These are phyloP conservation scores for Globisporangium polare DNA, from an alignment of 352 stramenopile species.

Conservation along the genomic window DNA sequence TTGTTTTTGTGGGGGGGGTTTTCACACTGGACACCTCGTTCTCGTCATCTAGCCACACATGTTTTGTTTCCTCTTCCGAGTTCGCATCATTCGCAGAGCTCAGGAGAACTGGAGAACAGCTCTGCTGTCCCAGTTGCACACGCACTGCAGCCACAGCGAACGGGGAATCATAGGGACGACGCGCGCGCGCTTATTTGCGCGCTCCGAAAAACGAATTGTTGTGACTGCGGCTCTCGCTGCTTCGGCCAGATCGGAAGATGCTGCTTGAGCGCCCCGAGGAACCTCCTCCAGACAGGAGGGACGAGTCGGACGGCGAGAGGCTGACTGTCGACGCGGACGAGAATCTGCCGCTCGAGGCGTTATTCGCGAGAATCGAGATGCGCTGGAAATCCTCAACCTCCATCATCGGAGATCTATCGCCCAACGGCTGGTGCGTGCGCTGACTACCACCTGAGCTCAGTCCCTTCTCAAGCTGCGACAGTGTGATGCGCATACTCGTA, in stretches of 20 bases:
- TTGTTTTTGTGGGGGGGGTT: too few relatives aligned
- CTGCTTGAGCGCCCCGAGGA: conserved; percentile 39
- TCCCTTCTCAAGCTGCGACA: conserved; percentile 54
- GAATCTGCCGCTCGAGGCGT: conserved; percentile 31
- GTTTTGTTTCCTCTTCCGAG: neutral
- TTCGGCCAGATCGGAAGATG: conserved; percentile 47
- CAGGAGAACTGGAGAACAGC: neutral
- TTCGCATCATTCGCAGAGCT: neutral
- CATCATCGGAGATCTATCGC: conserved; percentile 36
- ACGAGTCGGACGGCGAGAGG: conserved; percentile 41
- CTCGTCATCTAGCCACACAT: conserved; percentile 5
- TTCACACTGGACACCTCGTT: conserved; percentile 4
- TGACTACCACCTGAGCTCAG: conserved; percentile 1
- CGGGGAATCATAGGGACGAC: neutral
- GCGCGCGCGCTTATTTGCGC: conserved; percentile 4
- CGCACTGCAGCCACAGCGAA: neutral
- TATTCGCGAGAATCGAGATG: conserved; percentile 62
- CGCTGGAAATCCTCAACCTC: conserved; percentile 66
- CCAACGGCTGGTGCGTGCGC: conserved; percentile 15
- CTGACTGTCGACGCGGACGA: conserved; percentile 46
- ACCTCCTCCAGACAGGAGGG: conserved; percentile 30
- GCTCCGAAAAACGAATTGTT: conserved; percentile 19
- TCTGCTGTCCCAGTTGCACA: neutral
- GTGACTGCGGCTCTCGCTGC: conserved; percentile 19
- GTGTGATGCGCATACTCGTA: conserved; percentile 86